Base-by-base conservation (phyloP, 2,329 filamentous ascomycete species). In the Tolypocladium pustulatum region DNA sequence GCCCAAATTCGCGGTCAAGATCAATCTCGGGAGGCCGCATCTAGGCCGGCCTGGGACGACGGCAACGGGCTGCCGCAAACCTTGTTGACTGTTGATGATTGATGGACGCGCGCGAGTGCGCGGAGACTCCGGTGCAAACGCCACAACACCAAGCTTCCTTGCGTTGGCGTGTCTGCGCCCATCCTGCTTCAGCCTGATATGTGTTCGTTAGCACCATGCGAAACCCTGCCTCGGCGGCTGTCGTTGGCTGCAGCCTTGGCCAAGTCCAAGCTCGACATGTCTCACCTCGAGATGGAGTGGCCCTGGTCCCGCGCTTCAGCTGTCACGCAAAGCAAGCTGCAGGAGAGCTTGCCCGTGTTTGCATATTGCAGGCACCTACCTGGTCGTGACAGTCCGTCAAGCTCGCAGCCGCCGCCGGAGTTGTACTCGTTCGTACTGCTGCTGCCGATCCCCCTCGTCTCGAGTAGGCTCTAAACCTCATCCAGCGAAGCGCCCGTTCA, bases 71-170 rank as follows among this genome's bases (percentile, higher is more conserved):
- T 17, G 17, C 4, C 30, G 27, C 17, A 6, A 13, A 52, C 27
- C 3, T 5, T 54, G 37, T 55, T 41, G 54, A 30, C 25, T 51
- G 54, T 51, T 59, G 58, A 59, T 57, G 59, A n/a, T n/a, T 57
- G 59, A n/a, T n/a, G 41, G 49, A 52, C 27, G 49, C 8, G 46
- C 17, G 46, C 46, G 15, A 51, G 15, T 10, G 41, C 4, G 13
- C 41, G n/a, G n/a, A 13, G 9, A n/a, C 49, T 12, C 49, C 30
- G 49, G 17, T 10, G 27, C 27, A 30, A 20, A 51, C 46, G 20
- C 25, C 46, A 10, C 43, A 30, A 30, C 25, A 49, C 43, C 43
- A 49, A 27, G 25, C 25, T 15, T 25, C 25, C 43, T 17, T 30
- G 43, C 25, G 6, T 30, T 49, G 43, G 25, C 7, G 15, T 49